Evolutionary conservation across 768 basidiomycete genomes (phyloP).

Genomic region (Inosperma sp.): DNA sequence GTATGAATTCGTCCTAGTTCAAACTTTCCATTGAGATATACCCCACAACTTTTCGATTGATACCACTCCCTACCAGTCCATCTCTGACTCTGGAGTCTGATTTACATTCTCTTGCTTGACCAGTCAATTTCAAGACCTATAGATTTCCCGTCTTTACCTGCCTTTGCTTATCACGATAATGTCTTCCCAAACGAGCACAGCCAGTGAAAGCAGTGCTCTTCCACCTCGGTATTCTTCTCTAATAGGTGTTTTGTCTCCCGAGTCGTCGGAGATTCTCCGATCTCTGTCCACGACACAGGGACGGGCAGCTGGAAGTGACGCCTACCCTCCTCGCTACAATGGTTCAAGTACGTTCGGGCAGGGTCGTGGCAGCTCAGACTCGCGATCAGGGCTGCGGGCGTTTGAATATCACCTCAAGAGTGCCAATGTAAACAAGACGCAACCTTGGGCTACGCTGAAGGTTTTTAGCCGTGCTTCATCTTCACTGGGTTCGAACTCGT

Average conservation of each 20-base stretch:
- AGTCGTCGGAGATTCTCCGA: slow-evolving; percentile 2
- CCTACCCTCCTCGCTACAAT: slow-evolving; percentile 1
- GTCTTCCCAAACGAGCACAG: too few species aligned
- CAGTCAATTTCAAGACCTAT: too few species aligned
- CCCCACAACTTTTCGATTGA: too few species aligned
- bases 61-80: too few species aligned
- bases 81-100: too few species aligned
- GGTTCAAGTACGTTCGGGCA: slow-evolving; percentile 3
- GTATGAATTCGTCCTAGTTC: too few species aligned
- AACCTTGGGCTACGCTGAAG: slow-evolving; percentile 26
- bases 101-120: too few species aligned
- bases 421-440: slow-evolving; percentile 8
- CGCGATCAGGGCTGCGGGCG: slow-evolving; percentile 8
- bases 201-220: not conserved
- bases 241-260: not conserved
- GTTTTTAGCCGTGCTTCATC: slow-evolving; percentile 21
- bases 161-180: too few species aligned
- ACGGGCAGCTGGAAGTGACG: not conserved
- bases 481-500: slow-evolving; percentile 4
- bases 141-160: too few species aligned
- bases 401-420: slow-evolving; percentile 18
- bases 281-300: not conserved
- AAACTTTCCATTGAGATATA: too few species aligned
- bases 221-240: slow-evolving; percentile 14
- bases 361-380: slow-evolving; percentile 2